Conservation (phyloP, 2,329 filamentous ascomycete species). For the Paecilomyces formosus region DNA sequence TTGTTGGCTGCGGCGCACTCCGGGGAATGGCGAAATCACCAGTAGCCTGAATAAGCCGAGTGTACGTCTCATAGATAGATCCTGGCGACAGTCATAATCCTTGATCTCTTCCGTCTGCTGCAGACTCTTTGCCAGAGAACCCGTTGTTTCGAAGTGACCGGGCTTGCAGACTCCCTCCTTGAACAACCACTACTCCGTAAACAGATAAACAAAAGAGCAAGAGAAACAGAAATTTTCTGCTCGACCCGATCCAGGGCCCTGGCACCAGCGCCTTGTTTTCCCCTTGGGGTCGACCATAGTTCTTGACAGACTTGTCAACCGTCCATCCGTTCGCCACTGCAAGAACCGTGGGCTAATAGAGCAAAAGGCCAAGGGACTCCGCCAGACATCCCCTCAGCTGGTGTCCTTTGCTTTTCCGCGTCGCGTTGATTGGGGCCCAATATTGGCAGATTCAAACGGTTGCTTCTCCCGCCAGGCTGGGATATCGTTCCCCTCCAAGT, state of each 20-base stretch:
- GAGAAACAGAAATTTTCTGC: not conserved
- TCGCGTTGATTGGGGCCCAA: not conserved
- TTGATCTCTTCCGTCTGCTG: not conserved
- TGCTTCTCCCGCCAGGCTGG: conserved; percentile 1
- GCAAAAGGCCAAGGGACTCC: not conserved
- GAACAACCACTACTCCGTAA: not conserved
- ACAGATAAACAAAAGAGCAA: too few species aligned
- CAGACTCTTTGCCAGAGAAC: not conserved
- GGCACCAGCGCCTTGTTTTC: not conserved
- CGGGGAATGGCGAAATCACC: not conserved
- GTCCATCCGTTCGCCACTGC: not conserved
- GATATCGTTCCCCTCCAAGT: not conserved
- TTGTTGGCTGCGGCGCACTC: not conserved
- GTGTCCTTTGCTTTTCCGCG: not conserved
- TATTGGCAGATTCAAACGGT: not conserved
- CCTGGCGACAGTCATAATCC: not conserved
- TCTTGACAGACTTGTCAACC: not conserved
- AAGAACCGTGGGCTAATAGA: not conserved
- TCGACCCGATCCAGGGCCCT: not conserved
- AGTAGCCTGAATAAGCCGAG: not conserved
- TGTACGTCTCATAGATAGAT: not conserved
- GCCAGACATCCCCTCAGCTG: not conserved
- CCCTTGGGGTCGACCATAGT: not conserved
- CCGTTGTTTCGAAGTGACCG: too few species aligned
- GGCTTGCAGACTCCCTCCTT: not conserved